These are phyloP conservation scores for Heteromeles arbutifolia DNA, from an alignment of 306 rosid species.

Conservation along the genomic window DNA sequence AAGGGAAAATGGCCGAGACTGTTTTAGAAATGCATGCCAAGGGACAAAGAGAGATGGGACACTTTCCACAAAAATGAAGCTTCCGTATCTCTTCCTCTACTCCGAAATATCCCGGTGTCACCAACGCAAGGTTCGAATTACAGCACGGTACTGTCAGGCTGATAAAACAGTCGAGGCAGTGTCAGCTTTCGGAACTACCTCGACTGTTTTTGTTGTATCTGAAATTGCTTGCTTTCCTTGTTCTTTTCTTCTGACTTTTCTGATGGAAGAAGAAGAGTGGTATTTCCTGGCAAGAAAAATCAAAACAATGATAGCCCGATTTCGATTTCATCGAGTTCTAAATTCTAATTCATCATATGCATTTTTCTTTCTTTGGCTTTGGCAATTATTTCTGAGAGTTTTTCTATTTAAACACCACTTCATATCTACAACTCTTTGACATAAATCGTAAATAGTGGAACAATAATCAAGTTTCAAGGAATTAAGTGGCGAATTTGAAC, in stretches of 20 bases:
- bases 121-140: background rate
- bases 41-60: background rate
- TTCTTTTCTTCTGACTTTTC: background rate
- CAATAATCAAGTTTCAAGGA: too few species aligned
- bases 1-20: background rate
- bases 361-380: background rate
- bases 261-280: background rate
- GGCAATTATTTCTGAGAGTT: background rate
- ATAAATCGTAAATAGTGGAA: too few species aligned
- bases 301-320: background rate
- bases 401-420: background rate
- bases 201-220: background rate
- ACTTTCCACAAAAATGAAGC: background rate
- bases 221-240: background rate
- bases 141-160: background rate
- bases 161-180: too few species aligned
- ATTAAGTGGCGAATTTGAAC: background rate
- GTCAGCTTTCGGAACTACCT: background rate
- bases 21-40: background rate
- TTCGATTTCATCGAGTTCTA: background rate
- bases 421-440: background rate
- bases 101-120: background rate
- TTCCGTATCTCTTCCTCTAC: background rate
- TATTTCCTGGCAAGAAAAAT: background rate
- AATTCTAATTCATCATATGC: background rate